Conservation (phyloP, 768 basidiomycete genomes). For the Kondoa subrosea region DNA sequence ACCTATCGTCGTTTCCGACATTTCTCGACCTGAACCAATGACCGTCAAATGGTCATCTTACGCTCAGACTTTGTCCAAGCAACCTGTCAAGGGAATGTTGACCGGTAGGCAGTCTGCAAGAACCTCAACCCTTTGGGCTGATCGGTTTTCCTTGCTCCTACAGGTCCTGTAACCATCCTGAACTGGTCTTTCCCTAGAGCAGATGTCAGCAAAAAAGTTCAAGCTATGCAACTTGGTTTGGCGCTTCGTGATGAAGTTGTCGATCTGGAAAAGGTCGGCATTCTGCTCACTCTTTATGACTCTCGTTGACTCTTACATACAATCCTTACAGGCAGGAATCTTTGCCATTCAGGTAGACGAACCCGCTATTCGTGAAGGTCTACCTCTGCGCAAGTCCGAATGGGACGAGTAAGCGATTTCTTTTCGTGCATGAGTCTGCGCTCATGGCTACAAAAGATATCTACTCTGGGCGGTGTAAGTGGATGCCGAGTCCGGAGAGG, state of each 20-base stretch:
- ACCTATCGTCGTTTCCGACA: constrained; percentile 94
- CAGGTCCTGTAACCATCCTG: constrained; percentile 52
- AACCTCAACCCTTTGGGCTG: too few species aligned
- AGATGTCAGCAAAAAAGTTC: constrained; percentile 85
- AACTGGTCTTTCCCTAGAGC: constrained; percentile 99
- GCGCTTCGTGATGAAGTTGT: constrained; percentile 95
- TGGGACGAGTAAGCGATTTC: constrained; percentile 93
- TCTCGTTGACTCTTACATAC: background rate
- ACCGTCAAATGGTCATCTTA: constrained; percentile 94
- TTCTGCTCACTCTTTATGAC: background rate
- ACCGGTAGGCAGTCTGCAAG: too few species aligned
- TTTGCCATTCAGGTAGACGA: constrained; percentile 98
- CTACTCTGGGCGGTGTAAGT: constrained; percentile 73
- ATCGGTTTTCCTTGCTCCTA: constrained; percentile 10
- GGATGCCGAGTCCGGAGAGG: background rate
- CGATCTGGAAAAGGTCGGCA: constrained; percentile 46
- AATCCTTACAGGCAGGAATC: constrained; percentile 49
- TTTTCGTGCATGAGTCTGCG: too few species aligned
- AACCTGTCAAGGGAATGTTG: constrained; percentile 99
- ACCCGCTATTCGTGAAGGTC: constrained; percentile 97
- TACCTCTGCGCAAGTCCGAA: constrained; percentile 87
- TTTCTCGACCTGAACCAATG: constrained; percentile 79
- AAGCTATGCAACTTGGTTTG: constrained; percentile 94
- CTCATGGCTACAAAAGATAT: too few species aligned
- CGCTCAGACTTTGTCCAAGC: constrained; percentile 79